Conservation (phyloP, 768 basidiomycete genomes). For the Phanerodontia chrysosporium region DNA sequence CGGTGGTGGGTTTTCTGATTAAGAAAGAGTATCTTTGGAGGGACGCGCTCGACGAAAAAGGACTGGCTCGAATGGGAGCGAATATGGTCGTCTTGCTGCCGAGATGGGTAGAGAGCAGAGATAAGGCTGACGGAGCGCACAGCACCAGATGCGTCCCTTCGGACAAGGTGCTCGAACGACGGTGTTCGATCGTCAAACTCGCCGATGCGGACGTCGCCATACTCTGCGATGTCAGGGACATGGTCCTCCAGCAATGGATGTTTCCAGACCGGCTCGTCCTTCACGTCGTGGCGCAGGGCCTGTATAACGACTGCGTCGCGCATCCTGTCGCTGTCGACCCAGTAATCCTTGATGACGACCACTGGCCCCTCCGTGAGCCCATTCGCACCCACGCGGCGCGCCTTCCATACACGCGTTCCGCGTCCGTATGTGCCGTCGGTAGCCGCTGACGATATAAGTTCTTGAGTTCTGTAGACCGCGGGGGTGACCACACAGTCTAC, state of each 20-base stretch:
- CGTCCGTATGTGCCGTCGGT: neutral
- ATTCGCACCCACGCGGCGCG: neutral
- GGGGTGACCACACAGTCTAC: neutral
- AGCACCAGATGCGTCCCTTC: too few species aligned
- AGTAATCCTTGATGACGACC: conserved; percentile 12
- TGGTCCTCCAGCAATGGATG: neutral
- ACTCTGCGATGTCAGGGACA: neutral
- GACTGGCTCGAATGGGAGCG: neutral
- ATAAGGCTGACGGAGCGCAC: neutral
- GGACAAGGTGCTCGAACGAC: neutral
- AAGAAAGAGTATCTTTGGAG: neutral
- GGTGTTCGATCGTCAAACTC: too few species aligned
- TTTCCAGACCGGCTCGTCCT: neutral
- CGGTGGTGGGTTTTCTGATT: neutral
- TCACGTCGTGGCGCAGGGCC: neutral
- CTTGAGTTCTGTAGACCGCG: neutral
- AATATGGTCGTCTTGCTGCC: neutral
- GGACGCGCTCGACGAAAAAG: neutral
- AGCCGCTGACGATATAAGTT: neutral
- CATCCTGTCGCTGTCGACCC: conserved; percentile 10
- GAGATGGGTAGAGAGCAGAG: neutral
- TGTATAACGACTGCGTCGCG: neutral
- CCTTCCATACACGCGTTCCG: conserved; percentile 16
- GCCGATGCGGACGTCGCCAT: neutral
- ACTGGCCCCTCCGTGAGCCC: neutral